A percentile compares a stretch with the other conserved stretches of the same genome.
Evolutionary conservation across 768 basidiomycete species (phyloP).

Genomic region (Cantharellus anzutake): DNA sequence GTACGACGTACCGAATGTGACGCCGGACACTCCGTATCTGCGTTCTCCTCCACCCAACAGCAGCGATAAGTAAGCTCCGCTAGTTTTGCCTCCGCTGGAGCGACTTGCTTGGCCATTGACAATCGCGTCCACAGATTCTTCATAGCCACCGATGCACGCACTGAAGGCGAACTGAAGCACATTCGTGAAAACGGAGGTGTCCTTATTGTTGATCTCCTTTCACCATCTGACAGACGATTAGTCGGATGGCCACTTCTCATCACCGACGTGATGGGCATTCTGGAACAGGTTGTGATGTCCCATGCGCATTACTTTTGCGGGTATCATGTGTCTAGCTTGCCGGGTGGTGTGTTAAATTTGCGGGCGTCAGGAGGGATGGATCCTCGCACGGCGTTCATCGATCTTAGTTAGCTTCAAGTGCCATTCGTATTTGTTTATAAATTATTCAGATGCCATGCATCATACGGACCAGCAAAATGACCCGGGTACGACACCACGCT

Average conservation of each 20-base stretch:
- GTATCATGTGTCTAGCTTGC: neutral
- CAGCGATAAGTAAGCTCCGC: no score
- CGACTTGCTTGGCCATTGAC: neutral
- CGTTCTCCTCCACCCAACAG: no score
- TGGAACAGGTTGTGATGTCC: slow-evolving; percentile 1
- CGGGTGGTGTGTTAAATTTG: slow-evolving; percentile 4
- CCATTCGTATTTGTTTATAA: no score
- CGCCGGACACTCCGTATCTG: neutral
- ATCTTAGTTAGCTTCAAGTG: neutral
- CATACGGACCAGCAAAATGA: no score
- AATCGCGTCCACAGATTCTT: slow-evolving; percentile 4
- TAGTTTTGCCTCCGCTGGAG: no score
- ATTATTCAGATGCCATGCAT: no score
- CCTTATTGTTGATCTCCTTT: slow-evolving; percentile 3
- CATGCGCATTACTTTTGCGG: slow-evolving; percentile 1
- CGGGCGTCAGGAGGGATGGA: slow-evolving; percentile 2
- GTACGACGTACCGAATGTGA: slow-evolving; percentile 4
- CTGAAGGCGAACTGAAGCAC: neutral
- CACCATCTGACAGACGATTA: slow-evolving; percentile 2
- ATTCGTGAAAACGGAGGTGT: slow-evolving; percentile 1
- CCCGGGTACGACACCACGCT: no score
- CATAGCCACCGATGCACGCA: slow-evolving; percentile 4
- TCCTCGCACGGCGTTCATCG: slow-evolving; percentile 1
- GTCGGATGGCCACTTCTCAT: slow-evolving; percentile 6
- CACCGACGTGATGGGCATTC: slow-evolving; percentile 2